Percentiles rank a stretch among this genome's conserved stretches.
Evolutionary conservation across 345 rosid species (phyloP).

Genomic region (Hevea brasiliensis): DNA sequence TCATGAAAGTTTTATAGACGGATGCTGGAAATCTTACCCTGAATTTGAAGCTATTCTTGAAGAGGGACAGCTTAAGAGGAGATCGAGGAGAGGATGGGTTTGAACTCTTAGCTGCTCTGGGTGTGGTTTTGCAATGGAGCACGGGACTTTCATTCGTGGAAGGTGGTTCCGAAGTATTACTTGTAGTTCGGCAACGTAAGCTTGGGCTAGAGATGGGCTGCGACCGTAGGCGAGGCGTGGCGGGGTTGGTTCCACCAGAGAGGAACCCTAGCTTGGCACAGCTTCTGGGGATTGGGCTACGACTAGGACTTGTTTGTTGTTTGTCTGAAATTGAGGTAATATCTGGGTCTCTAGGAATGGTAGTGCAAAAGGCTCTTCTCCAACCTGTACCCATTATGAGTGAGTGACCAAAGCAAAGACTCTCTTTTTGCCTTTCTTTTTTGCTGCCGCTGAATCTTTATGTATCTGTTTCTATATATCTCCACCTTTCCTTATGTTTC

Average conservation of each 20-base stretch:
- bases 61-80: constrained; percentile 31
- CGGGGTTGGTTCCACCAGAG: constrained; percentile 59
- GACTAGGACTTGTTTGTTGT: constrained; percentile 31
- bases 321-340: constrained; percentile 32
- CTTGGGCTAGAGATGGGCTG: constrained; percentile 37
- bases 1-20: background rate
- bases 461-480: background rate
- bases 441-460: background rate
- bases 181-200: constrained; percentile 51
- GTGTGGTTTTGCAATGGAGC: constrained; percentile 18
- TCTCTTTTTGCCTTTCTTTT: background rate
- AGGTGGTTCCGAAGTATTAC: constrained; percentile 16
- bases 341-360: constrained; percentile 59
- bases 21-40: constrained; percentile 16
- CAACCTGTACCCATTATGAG: constrained; percentile 81
- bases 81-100: constrained; percentile 36
- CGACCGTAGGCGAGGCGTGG: constrained; percentile 54
- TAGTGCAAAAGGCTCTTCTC: constrained; percentile 95
- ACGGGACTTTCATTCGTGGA: constrained; percentile 32
- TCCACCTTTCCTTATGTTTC: background rate
- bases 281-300: constrained; percentile 53
- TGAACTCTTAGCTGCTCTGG: constrained; percentile 18
- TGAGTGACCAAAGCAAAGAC: constrained; percentile 1
- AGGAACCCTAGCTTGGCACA: constrained; percentile 58
- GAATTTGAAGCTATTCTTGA: constrained; percentile 37